Conservation (phyloP, 164 flowering plant genomes). For the Stephania japonica region DNA sequence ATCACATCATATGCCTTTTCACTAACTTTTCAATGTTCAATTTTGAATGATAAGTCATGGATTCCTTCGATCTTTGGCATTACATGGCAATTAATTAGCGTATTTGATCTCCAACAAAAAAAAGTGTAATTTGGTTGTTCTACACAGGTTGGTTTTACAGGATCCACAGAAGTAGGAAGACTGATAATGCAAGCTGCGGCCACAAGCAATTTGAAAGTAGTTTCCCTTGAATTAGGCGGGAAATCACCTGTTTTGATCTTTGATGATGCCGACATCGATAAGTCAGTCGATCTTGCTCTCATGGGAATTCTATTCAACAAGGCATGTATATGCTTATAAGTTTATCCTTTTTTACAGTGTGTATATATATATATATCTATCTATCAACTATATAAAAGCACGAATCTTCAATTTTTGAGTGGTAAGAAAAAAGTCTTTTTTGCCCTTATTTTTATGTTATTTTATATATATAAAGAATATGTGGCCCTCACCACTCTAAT, state of each 20-base stretch:
- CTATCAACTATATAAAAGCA: too few species aligned
- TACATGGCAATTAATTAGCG: too few species aligned
- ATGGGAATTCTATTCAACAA: slow-evolving; percentile 42
- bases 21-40: background rate
- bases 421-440: too few species aligned
- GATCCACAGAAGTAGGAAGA: slow-evolving; percentile 71
- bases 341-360: background rate
- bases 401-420: too few species aligned
- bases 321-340: slow-evolving; percentile 23
- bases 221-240: slow-evolving; percentile 79
- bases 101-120: too few species aligned
- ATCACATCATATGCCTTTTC: background rate
- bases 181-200: slow-evolving; percentile 69
- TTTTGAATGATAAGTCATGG: background rate
- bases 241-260: slow-evolving; percentile 77
- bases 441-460: too few species aligned
- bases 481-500: too few species aligned
- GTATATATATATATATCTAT: slow-evolving; percentile 2
- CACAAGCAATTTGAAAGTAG: slow-evolving; percentile 64
- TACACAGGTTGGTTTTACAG: slow-evolving; percentile 66
- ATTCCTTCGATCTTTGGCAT: background rate
- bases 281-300: slow-evolving; percentile 55
- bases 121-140: background rate
- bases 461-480: too few species aligned
- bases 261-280: slow-evolving; percentile 71